Conservation (phyloP, 2,329 filamentous ascomycete species). For the Endoconidiophora laricicola region DNA sequence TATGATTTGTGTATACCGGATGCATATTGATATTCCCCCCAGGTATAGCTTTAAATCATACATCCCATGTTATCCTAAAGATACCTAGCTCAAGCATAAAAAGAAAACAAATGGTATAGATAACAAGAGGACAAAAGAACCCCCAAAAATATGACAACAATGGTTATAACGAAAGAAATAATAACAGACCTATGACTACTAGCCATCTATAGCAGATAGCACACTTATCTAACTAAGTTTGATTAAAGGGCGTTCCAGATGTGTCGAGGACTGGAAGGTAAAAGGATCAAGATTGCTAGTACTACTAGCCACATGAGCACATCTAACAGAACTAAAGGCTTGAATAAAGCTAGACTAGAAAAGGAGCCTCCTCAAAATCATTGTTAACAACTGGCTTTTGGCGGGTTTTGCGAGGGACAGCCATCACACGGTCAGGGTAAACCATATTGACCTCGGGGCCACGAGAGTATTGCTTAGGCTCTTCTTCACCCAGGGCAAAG, state of each 20-base stretch:
- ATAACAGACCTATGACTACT: background rate
- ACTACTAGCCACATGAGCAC: too few species aligned
- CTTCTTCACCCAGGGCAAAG: background rate
- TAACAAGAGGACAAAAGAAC: background rate
- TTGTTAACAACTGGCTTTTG: conserved; percentile 16
- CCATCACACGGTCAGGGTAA: conserved; percentile 29
- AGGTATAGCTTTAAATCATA: too few species aligned
- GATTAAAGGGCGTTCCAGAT: too few species aligned
- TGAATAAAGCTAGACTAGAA: conserved; percentile 25
- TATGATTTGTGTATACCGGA: too few species aligned
- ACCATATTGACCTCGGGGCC: conserved; percentile 23
- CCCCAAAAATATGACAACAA: background rate
- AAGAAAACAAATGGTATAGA: background rate
- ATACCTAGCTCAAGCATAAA: background rate
- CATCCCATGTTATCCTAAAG: background rate
- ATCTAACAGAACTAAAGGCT: too few species aligned
- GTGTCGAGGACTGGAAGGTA: too few species aligned
- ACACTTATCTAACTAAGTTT: too few species aligned
- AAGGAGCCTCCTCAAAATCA: conserved; percentile 56
- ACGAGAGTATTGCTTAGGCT: conserved; percentile 17
- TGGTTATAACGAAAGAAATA: background rate
- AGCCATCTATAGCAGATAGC: too few species aligned
- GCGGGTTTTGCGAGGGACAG: conserved; percentile 24
- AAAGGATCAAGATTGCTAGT: too few species aligned
- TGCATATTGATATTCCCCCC: too few species aligned